Conservation (phyloP, 352 stramenopile species). For the Aphanomyces astaci region DNA sequence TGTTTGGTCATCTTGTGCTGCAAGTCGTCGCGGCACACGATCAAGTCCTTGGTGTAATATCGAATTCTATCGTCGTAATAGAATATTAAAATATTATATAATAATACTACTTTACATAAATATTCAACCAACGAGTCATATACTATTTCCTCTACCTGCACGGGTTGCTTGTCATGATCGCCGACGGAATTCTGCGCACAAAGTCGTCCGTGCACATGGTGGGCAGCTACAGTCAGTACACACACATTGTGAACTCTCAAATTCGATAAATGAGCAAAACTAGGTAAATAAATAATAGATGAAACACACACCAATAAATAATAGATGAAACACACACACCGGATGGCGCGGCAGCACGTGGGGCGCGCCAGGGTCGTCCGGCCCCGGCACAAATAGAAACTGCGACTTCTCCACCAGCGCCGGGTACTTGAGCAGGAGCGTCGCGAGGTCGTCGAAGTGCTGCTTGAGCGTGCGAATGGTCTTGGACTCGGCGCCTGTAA, state of each 20-base stretch:
- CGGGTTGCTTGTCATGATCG: constrained; percentile 86
- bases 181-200: constrained; percentile 52
- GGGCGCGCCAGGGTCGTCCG: constrained; percentile 83
- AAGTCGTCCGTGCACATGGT: constrained; percentile 66
- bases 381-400: constrained; percentile 90
- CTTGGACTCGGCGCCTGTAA: constrained; percentile 34
- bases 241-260: no score
- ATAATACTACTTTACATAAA: no score
- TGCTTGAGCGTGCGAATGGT: constrained; percentile 76
- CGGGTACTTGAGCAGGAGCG: constrained; percentile 83
- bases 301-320: background rate
- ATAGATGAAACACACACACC: constrained; percentile 27
- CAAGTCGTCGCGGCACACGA: constrained; percentile 89
- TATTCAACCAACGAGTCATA: no score
- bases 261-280: no score
- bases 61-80: no score
- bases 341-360: constrained; percentile 73
- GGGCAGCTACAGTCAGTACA: constrained; percentile 61
- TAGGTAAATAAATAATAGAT: background rate
- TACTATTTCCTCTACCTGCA: no score
- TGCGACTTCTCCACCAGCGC: constrained; percentile 70
- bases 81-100: no score
- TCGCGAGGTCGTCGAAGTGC: constrained; percentile 84
- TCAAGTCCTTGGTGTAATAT: constrained; percentile 89
- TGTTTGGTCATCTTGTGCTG: constrained; percentile 88